phyloP scores from a whole-genome alignment of 2,329 filamentous ascomycete species.

The Pseudocercospora cruenta region DNA sequence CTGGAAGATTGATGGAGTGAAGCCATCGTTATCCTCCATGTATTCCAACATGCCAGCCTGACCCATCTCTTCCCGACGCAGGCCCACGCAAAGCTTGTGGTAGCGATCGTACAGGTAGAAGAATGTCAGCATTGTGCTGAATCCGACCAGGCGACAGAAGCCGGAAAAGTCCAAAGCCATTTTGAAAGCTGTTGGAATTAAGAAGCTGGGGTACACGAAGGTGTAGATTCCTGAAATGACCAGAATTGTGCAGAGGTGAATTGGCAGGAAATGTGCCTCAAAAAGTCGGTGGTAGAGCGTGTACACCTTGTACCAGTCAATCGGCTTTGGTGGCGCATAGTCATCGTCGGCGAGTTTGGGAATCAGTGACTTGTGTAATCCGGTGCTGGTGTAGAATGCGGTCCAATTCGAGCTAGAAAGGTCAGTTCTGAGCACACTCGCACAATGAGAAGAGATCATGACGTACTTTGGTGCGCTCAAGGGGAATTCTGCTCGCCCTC shows the following conservation, averaged over 20 bases:
- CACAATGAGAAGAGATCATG: neutral
- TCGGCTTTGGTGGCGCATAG: slow-evolving; percentile 26
- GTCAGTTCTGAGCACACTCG: slow-evolving; percentile 21
- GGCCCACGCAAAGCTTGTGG: slow-evolving; percentile 63
- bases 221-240: slow-evolving; percentile 65
- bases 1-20: slow-evolving; percentile 31
- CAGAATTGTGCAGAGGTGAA: slow-evolving; percentile 68
- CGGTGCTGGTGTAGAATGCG: slow-evolving; percentile 37
- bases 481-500: slow-evolving; percentile 23
- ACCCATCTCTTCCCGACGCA: slow-evolving; percentile 68
- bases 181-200: slow-evolving; percentile 57
- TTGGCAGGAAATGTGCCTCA: slow-evolving; percentile 72
- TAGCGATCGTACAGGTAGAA: slow-evolving; percentile 70
- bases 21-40: slow-evolving; percentile 49
- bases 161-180: slow-evolving; percentile 66
- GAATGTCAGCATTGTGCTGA: slow-evolving; percentile 65
- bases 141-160: slow-evolving; percentile 62
- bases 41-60: slow-evolving; percentile 65
- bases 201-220: slow-evolving; percentile 55
- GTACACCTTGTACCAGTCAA: slow-evolving; percentile 55
- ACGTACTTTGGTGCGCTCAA: slow-evolving; percentile 35
- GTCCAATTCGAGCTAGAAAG: slow-evolving; percentile 36
- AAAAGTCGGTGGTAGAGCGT: slow-evolving; percentile 70
- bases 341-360: slow-evolving; percentile 25
- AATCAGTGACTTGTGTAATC: slow-evolving; percentile 33